phyloP scores from a whole-genome alignment of 768 basidiomycete genomes.

The Phylloporus arenicola region DNA sequence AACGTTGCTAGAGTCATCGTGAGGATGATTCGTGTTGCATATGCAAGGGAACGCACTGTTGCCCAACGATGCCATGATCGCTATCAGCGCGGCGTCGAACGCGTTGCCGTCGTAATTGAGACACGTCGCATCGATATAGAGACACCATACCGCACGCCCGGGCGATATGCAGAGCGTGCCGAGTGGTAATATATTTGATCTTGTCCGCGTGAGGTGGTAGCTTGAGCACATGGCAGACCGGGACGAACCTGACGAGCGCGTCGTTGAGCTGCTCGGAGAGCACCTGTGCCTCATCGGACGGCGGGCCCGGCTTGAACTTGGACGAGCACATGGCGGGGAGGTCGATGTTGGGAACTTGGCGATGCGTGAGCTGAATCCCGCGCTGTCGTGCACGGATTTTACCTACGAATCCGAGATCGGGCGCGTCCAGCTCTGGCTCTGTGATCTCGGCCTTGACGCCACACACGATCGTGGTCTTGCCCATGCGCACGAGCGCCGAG shows the following conservation, averaged over 20 bases:
- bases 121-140: constrained; percentile 94
- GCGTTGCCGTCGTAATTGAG: constrained; percentile 97
- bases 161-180: constrained; percentile 73
- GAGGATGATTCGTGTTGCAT: constrained; percentile 20
- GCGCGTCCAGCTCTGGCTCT: constrained; percentile 77
- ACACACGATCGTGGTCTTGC: constrained; percentile 92
- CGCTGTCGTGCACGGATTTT: constrained; percentile 14
- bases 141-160: constrained; percentile 80
- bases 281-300: constrained; percentile 89
- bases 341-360: constrained; percentile 90
- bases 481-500: constrained; percentile 85
- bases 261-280: constrained; percentile 81
- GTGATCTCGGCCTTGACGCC: constrained; percentile 95
- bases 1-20: constrained; percentile 46
- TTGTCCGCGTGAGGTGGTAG: constrained; percentile 24
- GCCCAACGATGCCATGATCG: constrained; percentile 79
- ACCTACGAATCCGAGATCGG: constrained; percentile 82
- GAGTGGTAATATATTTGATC: constrained; percentile 62
- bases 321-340: constrained; percentile 91
- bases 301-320: constrained; percentile 92
- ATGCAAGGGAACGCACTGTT: constrained; percentile 66
- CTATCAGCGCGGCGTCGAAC: constrained; percentile 85
- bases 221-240: background rate
- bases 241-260: constrained; percentile 60
- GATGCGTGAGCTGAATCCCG: background rate